phyloP scores from a whole-genome alignment of 208 protist genomes.

The Wallacemonas sp. region DNA sequence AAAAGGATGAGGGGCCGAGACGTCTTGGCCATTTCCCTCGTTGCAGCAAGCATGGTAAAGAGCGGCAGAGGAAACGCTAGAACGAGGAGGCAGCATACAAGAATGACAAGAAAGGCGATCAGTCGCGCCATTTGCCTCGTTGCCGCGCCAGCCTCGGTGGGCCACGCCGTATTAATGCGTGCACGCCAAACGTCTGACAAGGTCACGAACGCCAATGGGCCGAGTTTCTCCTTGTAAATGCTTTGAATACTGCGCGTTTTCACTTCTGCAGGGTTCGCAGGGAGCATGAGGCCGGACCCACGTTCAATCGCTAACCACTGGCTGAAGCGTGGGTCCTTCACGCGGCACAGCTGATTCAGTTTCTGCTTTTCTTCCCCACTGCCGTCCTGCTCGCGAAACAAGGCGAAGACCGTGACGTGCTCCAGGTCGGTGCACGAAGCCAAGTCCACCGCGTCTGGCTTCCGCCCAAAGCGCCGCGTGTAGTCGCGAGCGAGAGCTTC shows the following conservation, averaged over 20 bases:
- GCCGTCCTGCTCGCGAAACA: not conserved
- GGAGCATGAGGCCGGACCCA: slow-evolving; percentile 31
- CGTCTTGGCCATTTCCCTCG: slow-evolving; percentile 2
- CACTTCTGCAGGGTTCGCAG: slow-evolving; percentile 14
- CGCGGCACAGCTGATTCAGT: slow-evolving; percentile 22
- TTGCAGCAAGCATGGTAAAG: slow-evolving; percentile 1
- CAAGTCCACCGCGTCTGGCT: slow-evolving; percentile 29
- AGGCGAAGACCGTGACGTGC: slow-evolving; percentile 39
- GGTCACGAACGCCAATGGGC: slow-evolving; percentile 22
- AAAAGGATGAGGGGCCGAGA: slow-evolving; percentile 7
- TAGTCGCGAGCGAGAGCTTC: slow-evolving; percentile 21
- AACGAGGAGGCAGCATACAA: slow-evolving; percentile 14
- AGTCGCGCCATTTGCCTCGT: not conserved
- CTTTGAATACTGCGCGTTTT: slow-evolving; percentile 4
- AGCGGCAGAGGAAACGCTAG: slow-evolving; percentile 12
- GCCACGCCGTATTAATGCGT: not conserved
- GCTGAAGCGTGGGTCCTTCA: slow-evolving; percentile 35
- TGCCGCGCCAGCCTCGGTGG: not conserved
- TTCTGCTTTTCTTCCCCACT: slow-evolving; percentile 12
- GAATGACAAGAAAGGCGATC: slow-evolving; percentile 5
- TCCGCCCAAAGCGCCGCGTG: slow-evolving; percentile 18
- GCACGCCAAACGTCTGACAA: slow-evolving; percentile 32
- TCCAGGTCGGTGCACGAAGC: slow-evolving; percentile 34
- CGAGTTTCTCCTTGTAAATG: slow-evolving; percentile 19
- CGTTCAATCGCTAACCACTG: slow-evolving; percentile 39